Evolutionary conservation across 2,329 filamentous ascomycete genomes (phyloP).

Genomic region (Leptosphaerulina australis): DNA sequence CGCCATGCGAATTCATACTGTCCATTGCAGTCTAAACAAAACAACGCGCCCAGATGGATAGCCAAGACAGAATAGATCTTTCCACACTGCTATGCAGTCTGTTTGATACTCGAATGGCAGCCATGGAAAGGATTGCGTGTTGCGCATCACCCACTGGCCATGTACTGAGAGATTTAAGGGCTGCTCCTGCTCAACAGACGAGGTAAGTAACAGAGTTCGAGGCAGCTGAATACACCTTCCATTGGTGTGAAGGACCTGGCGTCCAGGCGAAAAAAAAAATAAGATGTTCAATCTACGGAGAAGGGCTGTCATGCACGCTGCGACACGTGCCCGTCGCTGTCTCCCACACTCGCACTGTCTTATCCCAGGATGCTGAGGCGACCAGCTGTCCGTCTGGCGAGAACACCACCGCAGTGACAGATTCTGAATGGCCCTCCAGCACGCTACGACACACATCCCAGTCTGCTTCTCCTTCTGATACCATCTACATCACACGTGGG

Average conservation of each 20-base stretch:
- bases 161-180: not conserved
- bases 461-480: conserved; percentile 15
- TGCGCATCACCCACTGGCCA: not conserved
- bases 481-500: conserved; percentile 6
- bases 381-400: conserved; percentile 22
- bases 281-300: too few species aligned
- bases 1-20: too few species aligned
- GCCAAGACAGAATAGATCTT: not conserved
- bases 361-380: conserved; percentile 20
- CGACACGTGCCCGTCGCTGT: too few species aligned
- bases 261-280: too few species aligned
- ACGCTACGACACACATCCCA: conserved; percentile 15
- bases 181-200: not conserved
- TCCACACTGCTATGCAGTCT: not conserved
- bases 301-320: too few species aligned
- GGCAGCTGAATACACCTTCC: not conserved
- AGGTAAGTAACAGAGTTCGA: not conserved
- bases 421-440: conserved; percentile 22
- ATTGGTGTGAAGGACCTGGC: conserved; percentile 1
- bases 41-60: not conserved
- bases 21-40: too few species aligned
- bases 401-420: conserved; percentile 66
- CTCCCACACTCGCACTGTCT: too few species aligned
- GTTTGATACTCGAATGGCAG: not conserved
- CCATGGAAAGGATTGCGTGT: not conserved